Percentiles rank a stretch among this genome's conserved stretches.
These are phyloP conservation scores for Podochytrium sp. DNA, from an alignment of 192 early-diverging fungal genomes.

Conservation along the genomic window DNA sequence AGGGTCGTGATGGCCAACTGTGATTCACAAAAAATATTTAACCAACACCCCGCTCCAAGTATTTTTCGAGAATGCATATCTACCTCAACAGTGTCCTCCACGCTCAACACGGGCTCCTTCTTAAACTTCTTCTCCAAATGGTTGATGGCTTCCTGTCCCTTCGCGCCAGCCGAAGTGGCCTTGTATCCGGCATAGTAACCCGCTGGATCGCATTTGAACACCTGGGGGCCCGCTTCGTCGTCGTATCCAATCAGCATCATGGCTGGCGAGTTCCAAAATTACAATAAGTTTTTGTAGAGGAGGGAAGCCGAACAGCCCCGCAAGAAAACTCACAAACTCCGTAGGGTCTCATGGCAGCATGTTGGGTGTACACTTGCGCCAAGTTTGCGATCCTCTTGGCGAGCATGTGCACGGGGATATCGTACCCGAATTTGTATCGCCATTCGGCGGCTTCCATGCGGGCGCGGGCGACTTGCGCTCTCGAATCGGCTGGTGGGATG, in stretches of 20 bases:
- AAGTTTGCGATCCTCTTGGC: slow-evolving; percentile 98
- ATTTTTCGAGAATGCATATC: not conserved
- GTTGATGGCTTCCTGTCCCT: slow-evolving; percentile 94
- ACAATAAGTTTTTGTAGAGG: not conserved
- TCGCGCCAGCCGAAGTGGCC: slow-evolving; percentile 94
- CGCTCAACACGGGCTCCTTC: slow-evolving; percentile 76
- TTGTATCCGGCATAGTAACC: slow-evolving; percentile 98
- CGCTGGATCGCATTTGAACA: slow-evolving; percentile 98
- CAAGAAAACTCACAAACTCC: slow-evolving; percentile 79
- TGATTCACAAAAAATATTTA: not conserved
- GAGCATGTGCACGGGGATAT: slow-evolving; percentile 94
- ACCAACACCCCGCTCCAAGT: too few relatives aligned
- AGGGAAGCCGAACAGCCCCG: not conserved
- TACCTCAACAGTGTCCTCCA: slow-evolving; percentile 93
- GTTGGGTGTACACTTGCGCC: slow-evolving; percentile 99
- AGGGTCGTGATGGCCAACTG: slow-evolving; percentile 94
- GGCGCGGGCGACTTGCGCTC: slow-evolving; percentile 90
- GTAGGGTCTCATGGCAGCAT: slow-evolving; percentile 96
- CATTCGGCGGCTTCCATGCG: slow-evolving; percentile 97
- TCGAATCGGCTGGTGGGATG: slow-evolving; percentile 90
- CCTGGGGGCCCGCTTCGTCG: slow-evolving; percentile 93
- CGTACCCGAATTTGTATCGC: slow-evolving; percentile 98
- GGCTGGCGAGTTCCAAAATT: too few relatives aligned
- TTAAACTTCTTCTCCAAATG: slow-evolving; percentile 98
- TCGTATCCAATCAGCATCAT: slow-evolving; percentile 98